phyloP scores from a whole-genome alignment of 1,284 basidiomycete genomes.

The Trichosporon inkin region DNA sequence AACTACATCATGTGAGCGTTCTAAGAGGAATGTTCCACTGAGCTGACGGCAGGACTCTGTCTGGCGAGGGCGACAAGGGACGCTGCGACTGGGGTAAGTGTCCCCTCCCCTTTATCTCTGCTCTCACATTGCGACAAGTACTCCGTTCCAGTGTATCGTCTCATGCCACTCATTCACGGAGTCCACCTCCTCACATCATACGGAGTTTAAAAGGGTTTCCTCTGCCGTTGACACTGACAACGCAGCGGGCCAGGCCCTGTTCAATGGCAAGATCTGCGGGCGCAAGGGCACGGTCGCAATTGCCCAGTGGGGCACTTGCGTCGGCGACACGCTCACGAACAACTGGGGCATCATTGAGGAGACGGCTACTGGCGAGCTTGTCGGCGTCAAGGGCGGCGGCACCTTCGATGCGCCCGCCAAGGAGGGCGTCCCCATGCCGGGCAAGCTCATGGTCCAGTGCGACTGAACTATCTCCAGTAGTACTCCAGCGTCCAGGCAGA shows the following conservation, averaged over 20 bases:
- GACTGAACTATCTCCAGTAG: not conserved
- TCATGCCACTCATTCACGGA: no score
- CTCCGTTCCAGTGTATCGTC: no score
- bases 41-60: not conserved
- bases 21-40: not conserved
- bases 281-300: not conserved
- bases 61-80: not conserved
- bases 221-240: no score
- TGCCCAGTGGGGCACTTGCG: not conserved
- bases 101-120: not conserved
- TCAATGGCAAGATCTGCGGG: not conserved
- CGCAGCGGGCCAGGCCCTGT: not conserved
- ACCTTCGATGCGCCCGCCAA: not conserved
- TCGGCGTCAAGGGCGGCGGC: not conserved
- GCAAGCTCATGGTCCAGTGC: conserved; percentile 4
- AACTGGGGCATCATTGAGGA: not conserved
- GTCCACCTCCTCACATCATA: no score
- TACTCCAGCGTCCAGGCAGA: not conserved
- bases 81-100: conserved; percentile 3
- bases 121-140: no score
- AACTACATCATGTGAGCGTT: not conserved
- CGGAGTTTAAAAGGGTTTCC: no score
- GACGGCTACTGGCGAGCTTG: not conserved
- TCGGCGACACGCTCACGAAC: not conserved
- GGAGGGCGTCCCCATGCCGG: not conserved